A percentile compares a stretch with the other conserved stretches of the same genome.
phyloP scores from a whole-genome alignment of 23 red algal genomes.

The Gracilaria domingensis region DNA sequence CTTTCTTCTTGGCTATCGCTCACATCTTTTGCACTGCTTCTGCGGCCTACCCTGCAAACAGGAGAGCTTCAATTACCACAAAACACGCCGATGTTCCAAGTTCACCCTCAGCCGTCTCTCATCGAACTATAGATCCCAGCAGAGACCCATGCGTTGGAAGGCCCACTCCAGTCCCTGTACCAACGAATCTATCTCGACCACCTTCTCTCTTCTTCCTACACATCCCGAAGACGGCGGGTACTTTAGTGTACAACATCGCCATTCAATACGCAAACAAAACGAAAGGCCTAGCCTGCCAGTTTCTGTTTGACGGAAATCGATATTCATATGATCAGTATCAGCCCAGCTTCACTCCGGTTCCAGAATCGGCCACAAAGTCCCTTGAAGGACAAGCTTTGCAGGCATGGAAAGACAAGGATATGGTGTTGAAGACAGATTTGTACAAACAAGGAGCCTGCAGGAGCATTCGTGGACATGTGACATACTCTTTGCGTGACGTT shows the following conservation, averaged over 20 bases:
- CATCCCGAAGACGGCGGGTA: slow-evolving; percentile 54
- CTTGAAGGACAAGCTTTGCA: slow-evolving; percentile 8
- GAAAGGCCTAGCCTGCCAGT: slow-evolving; percentile 32
- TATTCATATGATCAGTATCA: slow-evolving; percentile 1
- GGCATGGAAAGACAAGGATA: slow-evolving; percentile 18
- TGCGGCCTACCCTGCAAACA: background rate
- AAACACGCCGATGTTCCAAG: background rate
- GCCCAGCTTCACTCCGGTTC: slow-evolving; percentile 2
- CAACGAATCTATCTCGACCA: slow-evolving; percentile 22
- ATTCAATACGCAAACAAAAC: slow-evolving; percentile 58
- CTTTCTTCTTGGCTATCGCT: background rate
- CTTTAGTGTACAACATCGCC: slow-evolving; percentile 32
- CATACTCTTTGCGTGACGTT: background rate
- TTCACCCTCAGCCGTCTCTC: background rate
- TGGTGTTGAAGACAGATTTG: slow-evolving; percentile 8
- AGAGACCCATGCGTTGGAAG: slow-evolving; percentile 30
- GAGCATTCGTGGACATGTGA: slow-evolving; percentile 42
- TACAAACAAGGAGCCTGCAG: slow-evolving; percentile 28
- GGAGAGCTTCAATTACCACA: background rate
- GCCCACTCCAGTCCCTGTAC: slow-evolving; percentile 16
- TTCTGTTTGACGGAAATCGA: slow-evolving; percentile 36
- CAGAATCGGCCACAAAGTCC: background rate
- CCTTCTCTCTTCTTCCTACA: slow-evolving; percentile 54
- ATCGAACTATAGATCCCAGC: background rate
- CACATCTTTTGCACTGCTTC: background rate